Base-by-base conservation (phyloP, 305 asterid genomes). In the Solanum hybrid region DNA sequence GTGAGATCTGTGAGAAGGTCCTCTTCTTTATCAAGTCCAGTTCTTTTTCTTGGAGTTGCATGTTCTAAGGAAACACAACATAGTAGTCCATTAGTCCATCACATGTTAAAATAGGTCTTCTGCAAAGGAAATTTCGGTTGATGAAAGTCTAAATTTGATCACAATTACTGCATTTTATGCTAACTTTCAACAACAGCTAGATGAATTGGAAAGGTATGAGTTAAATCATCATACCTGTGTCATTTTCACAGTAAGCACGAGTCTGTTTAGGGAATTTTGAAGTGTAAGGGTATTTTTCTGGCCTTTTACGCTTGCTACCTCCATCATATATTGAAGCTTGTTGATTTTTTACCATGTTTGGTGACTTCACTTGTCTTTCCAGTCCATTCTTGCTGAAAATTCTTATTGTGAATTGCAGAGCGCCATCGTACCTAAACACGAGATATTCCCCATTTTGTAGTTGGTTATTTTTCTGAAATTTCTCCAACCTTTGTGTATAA, bases 381-480 rank as follows among this genome's bases (percentile, higher is more conserved):
- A 87, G 74, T 35, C 91, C 83, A 39, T 29, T 42, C 28, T 8
- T 42, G 11, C 35, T 36, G 86, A 87, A 87, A 26, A 90, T 71
- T 71, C 79, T 24, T 14, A 81, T 67, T 28, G 87, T 67, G 7
- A 90, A 90, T 24, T 42, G 46, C 89, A 87, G 61, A 8, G 4
- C 37, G 24, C 89, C 86, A 35, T 80, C 86, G 82, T 90, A 87
- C 61, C 80, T 79, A 67, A 90, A 90, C 67, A 87, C 10, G 6
- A 90, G 89, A 71, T 33, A 80, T 7, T 90, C 90, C 14, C 24
- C 22, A 6, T 80, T 16, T 51, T 67, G 11, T 40, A 90, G 16
- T 22, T 34, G 67, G 74, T 90, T 40, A 11, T 87, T n/a, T 34
- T 35, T 42, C n/a, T 28, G 88, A 16, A 90, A 80, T n/a, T 73